Conservation (phyloP, 495 filamentous ascomycete species). For the Podospora sp. region DNA sequence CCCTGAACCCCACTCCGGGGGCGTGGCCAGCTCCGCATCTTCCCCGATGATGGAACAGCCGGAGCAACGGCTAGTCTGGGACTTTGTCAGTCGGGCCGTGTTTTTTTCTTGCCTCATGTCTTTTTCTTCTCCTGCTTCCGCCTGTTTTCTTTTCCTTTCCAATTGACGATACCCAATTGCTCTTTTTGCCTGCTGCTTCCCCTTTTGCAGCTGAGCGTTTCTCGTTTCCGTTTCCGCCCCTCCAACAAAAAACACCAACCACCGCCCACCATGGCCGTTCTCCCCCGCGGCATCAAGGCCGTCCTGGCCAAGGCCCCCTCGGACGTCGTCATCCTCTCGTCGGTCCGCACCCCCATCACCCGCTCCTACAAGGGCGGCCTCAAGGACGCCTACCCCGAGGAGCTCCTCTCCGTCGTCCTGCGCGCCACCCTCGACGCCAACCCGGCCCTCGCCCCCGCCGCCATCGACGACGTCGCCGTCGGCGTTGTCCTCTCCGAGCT, state of each 20-base stretch:
- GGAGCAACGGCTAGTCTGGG: neutral
- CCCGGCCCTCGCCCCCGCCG: constrained; percentile 70
- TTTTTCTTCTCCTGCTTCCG: constrained; percentile 12
- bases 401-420: constrained; percentile 81
- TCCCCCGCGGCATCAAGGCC: constrained; percentile 64
- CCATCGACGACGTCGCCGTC: constrained; percentile 79
- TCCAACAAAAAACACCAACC: neutral
- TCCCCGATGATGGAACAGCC: constrained; percentile 19
- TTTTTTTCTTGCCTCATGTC: constrained; percentile 10
- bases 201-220: neutral
- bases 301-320: constrained; percentile 78
- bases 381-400: constrained; percentile 87
- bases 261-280: constrained; percentile 29
- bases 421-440: constrained; percentile 75
- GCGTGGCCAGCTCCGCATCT: constrained; percentile 10
- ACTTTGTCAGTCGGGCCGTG: neutral
- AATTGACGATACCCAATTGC: neutral
- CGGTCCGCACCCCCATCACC: constrained; percentile 81
- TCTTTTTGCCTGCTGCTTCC: neutral
- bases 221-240: neutral
- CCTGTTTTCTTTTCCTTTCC: neutral
- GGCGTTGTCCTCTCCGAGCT: constrained; percentile 90
- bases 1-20: constrained; percentile 26
- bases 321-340: constrained; percentile 86
- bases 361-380: constrained; percentile 82